Evolutionary conservation across 2,329 filamentous ascomycete genomes (phyloP).

Genomic region (Graphiopsis chlorocephala): DNA sequence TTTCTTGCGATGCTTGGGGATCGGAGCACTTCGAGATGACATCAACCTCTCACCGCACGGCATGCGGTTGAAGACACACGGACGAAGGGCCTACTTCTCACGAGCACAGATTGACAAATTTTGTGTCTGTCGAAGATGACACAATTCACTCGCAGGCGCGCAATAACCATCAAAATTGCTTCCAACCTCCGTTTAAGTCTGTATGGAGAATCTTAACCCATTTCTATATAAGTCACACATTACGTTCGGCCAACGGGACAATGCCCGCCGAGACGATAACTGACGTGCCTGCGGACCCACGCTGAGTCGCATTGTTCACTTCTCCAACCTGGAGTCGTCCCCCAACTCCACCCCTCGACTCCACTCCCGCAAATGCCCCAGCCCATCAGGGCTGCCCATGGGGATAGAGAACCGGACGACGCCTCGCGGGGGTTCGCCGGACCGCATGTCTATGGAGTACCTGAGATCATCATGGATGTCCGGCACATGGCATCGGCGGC

Average conservation of each 20-base stretch:
- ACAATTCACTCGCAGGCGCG: neutral
- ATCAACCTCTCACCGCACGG: neutral
- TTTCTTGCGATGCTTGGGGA: slow-evolving; percentile 10
- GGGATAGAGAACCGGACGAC: neutral
- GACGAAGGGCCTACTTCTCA: neutral
- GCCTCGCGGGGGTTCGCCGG: neutral
- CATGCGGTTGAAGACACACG: neutral
- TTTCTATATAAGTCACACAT: neutral
- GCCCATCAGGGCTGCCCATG: slow-evolving; percentile 5
- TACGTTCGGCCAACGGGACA: neutral
- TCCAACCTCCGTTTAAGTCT: neutral
- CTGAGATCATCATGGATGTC: neutral
- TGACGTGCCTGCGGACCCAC: neutral
- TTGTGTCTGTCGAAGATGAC: neutral
- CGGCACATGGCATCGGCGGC: neutral
- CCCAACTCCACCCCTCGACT: neutral
- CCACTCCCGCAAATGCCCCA: slow-evolving; percentile 14
- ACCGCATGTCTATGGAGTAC: neutral
- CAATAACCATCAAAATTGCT: neutral
- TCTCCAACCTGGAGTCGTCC: slow-evolving; percentile 3
- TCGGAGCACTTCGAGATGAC: neutral
- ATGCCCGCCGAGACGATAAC: slow-evolving; percentile 2
- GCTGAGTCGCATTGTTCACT: neutral
- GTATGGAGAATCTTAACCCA: neutral
- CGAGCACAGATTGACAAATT: neutral